A percentile compares a stretch with the other conserved stretches of the same genome.
phyloP scores from a whole-genome alignment of 2,329 filamentous ascomycete species.

The Aspergillus sclerotialis region DNA sequence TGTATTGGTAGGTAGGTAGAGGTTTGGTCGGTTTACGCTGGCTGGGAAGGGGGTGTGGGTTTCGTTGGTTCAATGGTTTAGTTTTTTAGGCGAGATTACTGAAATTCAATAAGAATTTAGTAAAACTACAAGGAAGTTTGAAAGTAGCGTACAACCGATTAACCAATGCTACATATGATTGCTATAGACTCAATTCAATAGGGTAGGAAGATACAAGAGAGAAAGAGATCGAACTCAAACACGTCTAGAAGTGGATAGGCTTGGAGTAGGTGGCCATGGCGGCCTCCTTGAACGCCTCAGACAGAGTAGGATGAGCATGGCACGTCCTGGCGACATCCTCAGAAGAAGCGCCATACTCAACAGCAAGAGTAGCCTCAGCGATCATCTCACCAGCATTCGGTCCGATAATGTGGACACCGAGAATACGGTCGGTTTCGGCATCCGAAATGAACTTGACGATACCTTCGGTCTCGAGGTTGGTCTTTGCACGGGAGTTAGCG shows the following conservation, averaged over 20 bases:
- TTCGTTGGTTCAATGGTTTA: too few species aligned
- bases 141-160: neutral
- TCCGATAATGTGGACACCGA: conserved; percentile 95
- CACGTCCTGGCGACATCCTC: conserved; percentile 93
- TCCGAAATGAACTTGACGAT: conserved; percentile 96
- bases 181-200: neutral
- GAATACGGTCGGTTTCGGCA: conserved; percentile 88
- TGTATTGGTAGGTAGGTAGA: neutral
- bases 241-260: conserved; percentile 80
- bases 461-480: conserved; percentile 92
- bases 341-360: conserved; percentile 92
- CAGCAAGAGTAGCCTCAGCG: conserved; percentile 86
- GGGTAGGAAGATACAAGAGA: neutral
- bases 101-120: too few species aligned
- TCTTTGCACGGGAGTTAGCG: conserved; percentile 98
- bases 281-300: conserved; percentile 99
- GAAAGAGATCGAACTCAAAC: neutral
- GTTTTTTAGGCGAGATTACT: too few species aligned
- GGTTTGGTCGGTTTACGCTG: too few species aligned
- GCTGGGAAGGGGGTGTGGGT: too few species aligned
- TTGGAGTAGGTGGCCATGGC: conserved; percentile 96
- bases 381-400: conserved; percentile 99
- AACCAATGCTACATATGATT: neutral
- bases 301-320: conserved; percentile 91
- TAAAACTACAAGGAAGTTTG: neutral